These are phyloP conservation scores for Botrytis cinerea DNA, from an alignment of 2,329 filamentous ascomycete species.

Conservation along the genomic window DNA sequence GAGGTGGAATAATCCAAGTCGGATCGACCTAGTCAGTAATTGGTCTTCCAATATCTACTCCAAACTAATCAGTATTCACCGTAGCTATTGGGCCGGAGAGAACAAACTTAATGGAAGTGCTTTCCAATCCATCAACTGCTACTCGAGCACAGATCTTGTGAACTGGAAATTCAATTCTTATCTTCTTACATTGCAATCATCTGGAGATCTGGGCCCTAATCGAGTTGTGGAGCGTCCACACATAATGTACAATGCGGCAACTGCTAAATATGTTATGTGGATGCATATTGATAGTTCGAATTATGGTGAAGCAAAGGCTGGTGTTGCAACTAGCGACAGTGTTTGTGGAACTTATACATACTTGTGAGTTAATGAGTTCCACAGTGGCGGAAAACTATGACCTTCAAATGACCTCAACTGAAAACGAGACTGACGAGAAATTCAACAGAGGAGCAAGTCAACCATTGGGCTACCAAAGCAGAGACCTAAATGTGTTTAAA, in stretches of 20 bases:
- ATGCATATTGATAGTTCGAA: slow-evolving; percentile 64
- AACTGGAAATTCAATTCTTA: slow-evolving; percentile 64
- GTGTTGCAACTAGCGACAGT: slow-evolving; percentile 59
- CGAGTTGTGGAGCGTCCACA: slow-evolving; percentile 69
- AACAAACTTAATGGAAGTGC: slow-evolving; percentile 64
- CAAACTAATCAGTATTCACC: background rate
- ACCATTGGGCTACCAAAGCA: slow-evolving; percentile 41
- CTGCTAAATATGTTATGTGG: slow-evolving; percentile 66
- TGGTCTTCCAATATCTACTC: background rate
- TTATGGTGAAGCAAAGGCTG: slow-evolving; percentile 65
- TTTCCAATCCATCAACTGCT: slow-evolving; percentile 69
- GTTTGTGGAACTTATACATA: slow-evolving; percentile 64
- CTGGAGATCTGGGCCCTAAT: slow-evolving; percentile 60
- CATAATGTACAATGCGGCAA: slow-evolving; percentile 66
- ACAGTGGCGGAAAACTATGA: background rate
- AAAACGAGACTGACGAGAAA: background rate
- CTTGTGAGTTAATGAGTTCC: slow-evolving; percentile 34
- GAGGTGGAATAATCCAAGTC: slow-evolving; percentile 62
- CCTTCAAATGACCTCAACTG: background rate
- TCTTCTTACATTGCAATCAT: slow-evolving; percentile 54
- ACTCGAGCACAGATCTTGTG: slow-evolving; percentile 62
- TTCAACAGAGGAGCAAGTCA: slow-evolving; percentile 35
- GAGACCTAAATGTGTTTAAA: slow-evolving; percentile 42
- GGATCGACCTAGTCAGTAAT: slow-evolving; percentile 48
- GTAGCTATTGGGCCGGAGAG: slow-evolving; percentile 59